These are phyloP conservation scores for Dichomitus squalens DNA, from an alignment of 1,284 basidiomycete genomes.

Conservation along the genomic window DNA sequence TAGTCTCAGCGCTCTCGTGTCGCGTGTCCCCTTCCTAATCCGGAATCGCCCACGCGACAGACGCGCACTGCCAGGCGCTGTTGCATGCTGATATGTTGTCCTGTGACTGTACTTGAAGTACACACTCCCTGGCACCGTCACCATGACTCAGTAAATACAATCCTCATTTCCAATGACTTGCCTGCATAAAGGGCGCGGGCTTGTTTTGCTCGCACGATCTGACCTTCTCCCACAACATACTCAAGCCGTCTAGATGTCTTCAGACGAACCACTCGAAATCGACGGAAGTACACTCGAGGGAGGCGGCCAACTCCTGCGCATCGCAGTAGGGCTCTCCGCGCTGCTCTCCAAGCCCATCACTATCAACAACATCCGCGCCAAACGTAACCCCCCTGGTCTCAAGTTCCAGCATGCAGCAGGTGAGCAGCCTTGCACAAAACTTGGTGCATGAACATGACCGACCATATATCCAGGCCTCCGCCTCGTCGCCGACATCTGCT, in stretches of 20 bases:
- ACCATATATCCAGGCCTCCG: constrained; percentile 49
- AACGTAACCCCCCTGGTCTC: constrained; percentile 59
- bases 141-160: constrained; percentile 3
- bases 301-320: constrained; percentile 73
- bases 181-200: not conserved
- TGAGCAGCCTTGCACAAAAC: constrained; percentile 29
- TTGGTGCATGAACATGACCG: not conserved
- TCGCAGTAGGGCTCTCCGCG: constrained; percentile 61
- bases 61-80: not conserved
- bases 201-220: too few species aligned
- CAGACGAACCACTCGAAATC: constrained; percentile 25
- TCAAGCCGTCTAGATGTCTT: constrained; percentile 4
- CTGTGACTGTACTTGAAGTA: too few species aligned
- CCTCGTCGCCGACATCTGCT: constrained; percentile 60
- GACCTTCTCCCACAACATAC: not conserved
- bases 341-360: constrained; percentile 57
- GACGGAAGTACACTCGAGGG: constrained; percentile 57
- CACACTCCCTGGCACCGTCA: too few species aligned
- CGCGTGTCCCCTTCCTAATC: too few species aligned
- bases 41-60: too few species aligned
- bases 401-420: constrained; percentile 72
- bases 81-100: not conserved
- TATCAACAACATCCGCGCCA: constrained; percentile 60
- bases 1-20: too few species aligned
- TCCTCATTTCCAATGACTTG: not conserved